phyloP scores from a whole-genome alignment of 176 grass and related monocot genomes.

The Eleusine coracana region DNA sequence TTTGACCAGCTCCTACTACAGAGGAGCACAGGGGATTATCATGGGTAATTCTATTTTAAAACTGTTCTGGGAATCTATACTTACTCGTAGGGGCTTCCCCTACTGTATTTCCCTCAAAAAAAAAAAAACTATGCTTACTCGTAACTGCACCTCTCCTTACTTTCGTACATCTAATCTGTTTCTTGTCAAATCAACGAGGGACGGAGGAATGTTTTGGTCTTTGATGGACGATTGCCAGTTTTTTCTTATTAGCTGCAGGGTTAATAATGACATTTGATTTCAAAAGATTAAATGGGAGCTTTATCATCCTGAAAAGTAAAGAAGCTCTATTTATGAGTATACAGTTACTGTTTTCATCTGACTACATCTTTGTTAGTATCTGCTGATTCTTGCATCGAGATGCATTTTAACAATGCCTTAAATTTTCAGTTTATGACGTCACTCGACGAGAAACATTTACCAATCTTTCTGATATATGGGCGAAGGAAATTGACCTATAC shows the following conservation, averaged over 20 bases:
- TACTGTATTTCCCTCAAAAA: not conserved
- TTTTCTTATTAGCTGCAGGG: not conserved
- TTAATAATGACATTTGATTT: not conserved
- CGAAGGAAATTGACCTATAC: constrained; percentile 99
- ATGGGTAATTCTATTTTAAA: constrained; percentile 59
- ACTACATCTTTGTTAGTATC: not conserved
- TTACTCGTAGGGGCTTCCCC: not conserved
- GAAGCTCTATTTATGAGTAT: not conserved
- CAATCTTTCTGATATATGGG: constrained; percentile 90
- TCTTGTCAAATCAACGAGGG: not conserved
- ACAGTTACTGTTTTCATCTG: not conserved
- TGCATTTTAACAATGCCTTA: not conserved
- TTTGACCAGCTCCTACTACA: constrained; percentile 91
- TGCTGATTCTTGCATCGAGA: not conserved
- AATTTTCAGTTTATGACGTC: constrained; percentile 80
- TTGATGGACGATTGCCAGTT: not conserved
- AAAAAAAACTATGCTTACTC: too few relatives aligned
- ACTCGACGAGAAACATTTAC: constrained; percentile 92
- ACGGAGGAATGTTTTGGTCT: not conserved
- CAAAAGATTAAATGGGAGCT: not conserved
- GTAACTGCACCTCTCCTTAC: not conserved
- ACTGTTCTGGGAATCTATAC: not conserved
- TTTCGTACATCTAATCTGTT: not conserved
- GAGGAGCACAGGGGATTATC: constrained; percentile 90
- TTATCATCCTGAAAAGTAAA: not conserved